Conservation (phyloP, 371 early-diverging fungal species). For the Mortierella sp. region DNA sequence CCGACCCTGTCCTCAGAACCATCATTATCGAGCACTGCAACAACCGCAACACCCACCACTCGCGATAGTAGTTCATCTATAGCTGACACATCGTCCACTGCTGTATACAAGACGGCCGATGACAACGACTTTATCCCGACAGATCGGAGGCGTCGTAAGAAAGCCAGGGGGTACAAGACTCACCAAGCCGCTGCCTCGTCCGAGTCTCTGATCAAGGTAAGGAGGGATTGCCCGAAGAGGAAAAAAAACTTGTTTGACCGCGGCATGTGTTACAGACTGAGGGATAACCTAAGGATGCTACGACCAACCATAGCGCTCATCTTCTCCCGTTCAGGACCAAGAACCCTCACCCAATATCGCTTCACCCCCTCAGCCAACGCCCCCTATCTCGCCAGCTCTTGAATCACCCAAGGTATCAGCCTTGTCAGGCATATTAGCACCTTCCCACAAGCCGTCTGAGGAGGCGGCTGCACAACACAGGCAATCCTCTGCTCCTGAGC, state of each 20-base stretch:
- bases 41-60: not conserved
- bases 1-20: conserved; percentile 1
- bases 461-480: too few species aligned
- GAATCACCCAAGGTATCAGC: too few species aligned
- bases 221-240: not conserved
- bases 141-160: conserved; percentile 39
- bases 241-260: too few species aligned
- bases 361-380: too few species aligned
- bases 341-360: not conserved
- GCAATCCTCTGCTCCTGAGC: not conserved
- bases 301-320: not conserved
- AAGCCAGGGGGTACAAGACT: conserved; percentile 14
- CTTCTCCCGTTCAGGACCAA: not conserved
- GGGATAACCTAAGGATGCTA: too few species aligned
- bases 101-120: conserved; percentile 29
- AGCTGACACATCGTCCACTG: not conserved
- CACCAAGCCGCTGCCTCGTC: conserved; percentile 13
- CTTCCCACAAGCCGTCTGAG: too few species aligned
- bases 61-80: not conserved
- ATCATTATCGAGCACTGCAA: not conserved
- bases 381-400: too few species aligned
- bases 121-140: conserved; percentile 46
- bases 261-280: too few species aligned
- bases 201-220: conserved; percentile 40
- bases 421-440: too few species aligned